phyloP scores from a whole-genome alignment of 2,329 filamentous ascomycete genomes.

The Xylaria sp. region DNA sequence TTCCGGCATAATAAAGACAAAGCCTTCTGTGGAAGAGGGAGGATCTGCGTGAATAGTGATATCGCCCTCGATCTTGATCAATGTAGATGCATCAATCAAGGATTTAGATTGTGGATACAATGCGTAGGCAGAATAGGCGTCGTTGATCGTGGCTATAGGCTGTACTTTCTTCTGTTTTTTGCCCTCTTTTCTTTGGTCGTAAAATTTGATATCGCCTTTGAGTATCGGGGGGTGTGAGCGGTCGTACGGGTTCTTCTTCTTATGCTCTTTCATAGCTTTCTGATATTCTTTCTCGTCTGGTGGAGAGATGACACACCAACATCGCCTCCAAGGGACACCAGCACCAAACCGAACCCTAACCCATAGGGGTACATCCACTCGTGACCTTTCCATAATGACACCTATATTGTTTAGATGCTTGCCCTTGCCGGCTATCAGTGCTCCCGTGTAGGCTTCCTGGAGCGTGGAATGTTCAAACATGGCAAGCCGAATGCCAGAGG shows the following conservation, averaged over 20 bases:
- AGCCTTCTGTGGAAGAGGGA: constrained; percentile 82
- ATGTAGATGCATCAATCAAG: constrained; percentile 89
- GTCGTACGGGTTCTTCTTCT: constrained; percentile 83
- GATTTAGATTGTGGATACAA: constrained; percentile 96
- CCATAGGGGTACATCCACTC: constrained; percentile 86
- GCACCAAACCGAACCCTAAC: constrained; percentile 93
- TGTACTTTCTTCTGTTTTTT: constrained; percentile 91
- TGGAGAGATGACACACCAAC: constrained; percentile 93
- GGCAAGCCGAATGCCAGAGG: constrained; percentile 86
- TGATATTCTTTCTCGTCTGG: constrained; percentile 92
- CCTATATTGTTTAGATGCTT: constrained; percentile 89
- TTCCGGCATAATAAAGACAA: constrained; percentile 98
- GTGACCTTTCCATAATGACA: constrained; percentile 81
- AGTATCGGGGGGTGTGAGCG: constrained; percentile 68
- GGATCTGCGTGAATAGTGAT: constrained; percentile 85
- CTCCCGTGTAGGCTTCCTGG: constrained; percentile 96
- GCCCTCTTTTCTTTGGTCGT: constrained; percentile 73
- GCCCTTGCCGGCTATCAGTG: constrained; percentile 92
- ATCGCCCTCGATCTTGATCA: constrained; percentile 91
- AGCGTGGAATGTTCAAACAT: constrained; percentile 94
- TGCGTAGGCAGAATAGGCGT: constrained; percentile 91
- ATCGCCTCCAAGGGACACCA: constrained; percentile 93
- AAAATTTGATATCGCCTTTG: constrained; percentile 93
- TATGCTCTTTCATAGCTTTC: constrained; percentile 82
- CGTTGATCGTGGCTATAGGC: constrained; percentile 89